Percentiles rank a stretch among this genome's conserved stretches.
Conservation (phyloP, 2,329 filamentous ascomycete species). For the Pseudogymnoascus sp. region DNA sequence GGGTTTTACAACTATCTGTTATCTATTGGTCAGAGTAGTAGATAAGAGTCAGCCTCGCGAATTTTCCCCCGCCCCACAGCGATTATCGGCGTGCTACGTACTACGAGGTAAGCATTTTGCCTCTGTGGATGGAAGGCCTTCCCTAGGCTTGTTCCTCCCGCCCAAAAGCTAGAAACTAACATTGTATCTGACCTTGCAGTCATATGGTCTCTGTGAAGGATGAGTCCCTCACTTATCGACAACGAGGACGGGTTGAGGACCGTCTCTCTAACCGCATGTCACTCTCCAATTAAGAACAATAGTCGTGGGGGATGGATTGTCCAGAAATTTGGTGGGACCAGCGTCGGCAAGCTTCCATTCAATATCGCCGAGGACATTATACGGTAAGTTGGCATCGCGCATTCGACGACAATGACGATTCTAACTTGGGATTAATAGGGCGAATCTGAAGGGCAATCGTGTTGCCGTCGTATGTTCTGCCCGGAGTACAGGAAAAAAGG, state of each 20-base stretch:
- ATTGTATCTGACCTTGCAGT: not conserved
- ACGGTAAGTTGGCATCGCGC: conserved; percentile 34
- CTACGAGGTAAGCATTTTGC: conserved; percentile 8
- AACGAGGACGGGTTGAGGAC: conserved; percentile 7
- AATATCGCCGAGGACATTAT: conserved; percentile 68
- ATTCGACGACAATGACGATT: not conserved
- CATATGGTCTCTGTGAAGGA: conserved; percentile 7
- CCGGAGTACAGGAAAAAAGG: conserved; percentile 86
- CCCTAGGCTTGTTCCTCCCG: not conserved
- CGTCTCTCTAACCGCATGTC: conserved; percentile 5
- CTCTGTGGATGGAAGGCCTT: not conserved
- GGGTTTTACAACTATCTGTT: not conserved
- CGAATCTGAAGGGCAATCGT: conserved; percentile 56
- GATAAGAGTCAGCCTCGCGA: conserved; percentile 7
- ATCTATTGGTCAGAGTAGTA: not conserved
- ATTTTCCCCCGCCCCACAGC: conserved; percentile 7
- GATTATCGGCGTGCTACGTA: conserved; percentile 8
- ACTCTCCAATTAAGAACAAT: conserved; percentile 25
- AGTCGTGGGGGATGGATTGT: conserved; percentile 59
- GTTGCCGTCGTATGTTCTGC: conserved; percentile 94
- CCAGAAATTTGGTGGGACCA: conserved; percentile 93
- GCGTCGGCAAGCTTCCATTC: conserved; percentile 84
- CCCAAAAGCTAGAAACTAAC: not conserved
- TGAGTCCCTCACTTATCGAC: conserved; percentile 11
- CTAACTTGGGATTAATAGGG: conserved; percentile 32